Conservation (phyloP, 2,329 filamentous ascomycete species). For the Bipolaris zeicola region DNA sequence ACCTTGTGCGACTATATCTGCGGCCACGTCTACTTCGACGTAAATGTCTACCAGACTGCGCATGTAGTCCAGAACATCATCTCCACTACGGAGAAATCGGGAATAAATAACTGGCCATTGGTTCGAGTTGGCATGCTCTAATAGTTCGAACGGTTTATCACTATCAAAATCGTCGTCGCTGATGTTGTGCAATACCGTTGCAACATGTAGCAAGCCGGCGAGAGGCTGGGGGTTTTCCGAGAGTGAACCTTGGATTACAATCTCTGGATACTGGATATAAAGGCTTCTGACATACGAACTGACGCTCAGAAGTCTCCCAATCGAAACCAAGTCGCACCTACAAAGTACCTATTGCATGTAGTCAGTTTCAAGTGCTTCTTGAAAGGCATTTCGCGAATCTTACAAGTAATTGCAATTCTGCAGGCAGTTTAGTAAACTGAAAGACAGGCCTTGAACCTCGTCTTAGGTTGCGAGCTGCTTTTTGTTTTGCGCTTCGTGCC, state of each 20-base stretch:
- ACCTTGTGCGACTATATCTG: not conserved
- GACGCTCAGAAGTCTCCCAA: not conserved
- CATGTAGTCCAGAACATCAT: not conserved
- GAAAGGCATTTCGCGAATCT: not conserved
- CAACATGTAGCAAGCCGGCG: not conserved
- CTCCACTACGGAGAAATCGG: not conserved
- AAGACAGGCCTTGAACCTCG: not conserved
- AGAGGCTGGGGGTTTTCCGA: not conserved
- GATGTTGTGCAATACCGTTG: not conserved
- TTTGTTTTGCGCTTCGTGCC: not conserved
- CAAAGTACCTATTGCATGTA: not conserved
- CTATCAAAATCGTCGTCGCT: not conserved
- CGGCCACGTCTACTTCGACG: not conserved
- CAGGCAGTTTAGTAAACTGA: not conserved
- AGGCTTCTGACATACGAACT: not conserved
- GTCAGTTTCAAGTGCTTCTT: not conserved
- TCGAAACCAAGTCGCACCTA: not conserved
- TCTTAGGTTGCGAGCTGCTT: not conserved
- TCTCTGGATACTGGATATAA: not conserved
- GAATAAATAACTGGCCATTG: not conserved
- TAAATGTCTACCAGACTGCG: not conserved
- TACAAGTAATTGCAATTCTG: not conserved
- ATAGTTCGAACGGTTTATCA: not conserved
- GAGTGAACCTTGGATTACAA: not conserved
- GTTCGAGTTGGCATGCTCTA: not conserved